A percentile compares a stretch with the other conserved stretches of the same genome.
phyloP scores from a whole-genome alignment of 345 rosid species.

The Lumnitzera racemosa region DNA sequence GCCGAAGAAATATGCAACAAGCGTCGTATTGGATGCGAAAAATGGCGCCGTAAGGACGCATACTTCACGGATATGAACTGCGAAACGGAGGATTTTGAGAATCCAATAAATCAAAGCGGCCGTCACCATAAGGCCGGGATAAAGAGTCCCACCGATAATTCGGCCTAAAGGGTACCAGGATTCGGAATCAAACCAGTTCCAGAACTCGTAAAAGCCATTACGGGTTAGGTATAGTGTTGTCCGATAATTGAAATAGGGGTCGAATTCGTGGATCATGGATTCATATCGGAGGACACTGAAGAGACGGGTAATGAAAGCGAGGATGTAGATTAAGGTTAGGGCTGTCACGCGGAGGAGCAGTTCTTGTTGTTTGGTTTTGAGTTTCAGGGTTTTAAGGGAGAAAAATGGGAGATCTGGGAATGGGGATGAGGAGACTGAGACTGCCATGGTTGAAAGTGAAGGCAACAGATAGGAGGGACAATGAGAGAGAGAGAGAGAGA shows the following conservation, averaged over 20 bases:
- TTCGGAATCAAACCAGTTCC: constrained; percentile 99
- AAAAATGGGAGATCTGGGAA: constrained; percentile 8
- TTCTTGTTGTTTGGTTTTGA: constrained; percentile 90
- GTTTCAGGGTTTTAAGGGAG: constrained; percentile 44
- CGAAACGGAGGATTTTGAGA: constrained; percentile 57
- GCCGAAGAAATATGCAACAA: constrained; percentile 94
- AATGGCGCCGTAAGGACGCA: constrained; percentile 95
- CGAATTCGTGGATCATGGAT: constrained; percentile 98
- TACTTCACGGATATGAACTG: constrained; percentile 94
- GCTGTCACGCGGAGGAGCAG: constrained; percentile 78
- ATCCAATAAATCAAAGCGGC: constrained; percentile 77
- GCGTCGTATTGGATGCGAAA: constrained; percentile 88
- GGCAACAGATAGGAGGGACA: too few relatives aligned
- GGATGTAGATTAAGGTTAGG: constrained; percentile 75
- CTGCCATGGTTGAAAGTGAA: too few relatives aligned
- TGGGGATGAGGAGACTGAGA: background rate
- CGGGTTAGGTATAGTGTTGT: constrained; percentile 73
- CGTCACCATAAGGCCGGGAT: constrained; percentile 91
- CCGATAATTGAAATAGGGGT: constrained; percentile 93
- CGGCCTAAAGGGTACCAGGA: constrained; percentile 99
- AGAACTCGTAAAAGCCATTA: constrained; percentile 91
- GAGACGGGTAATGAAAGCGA: constrained; percentile 82
- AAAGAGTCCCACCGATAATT: constrained; percentile 91
- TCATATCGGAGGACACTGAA: constrained; percentile 93
- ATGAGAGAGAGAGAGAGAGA: too few relatives aligned